Base-by-base conservation (phyloP, 2,329 filamentous ascomycete genomes). In the Beauveria australis region DNA sequence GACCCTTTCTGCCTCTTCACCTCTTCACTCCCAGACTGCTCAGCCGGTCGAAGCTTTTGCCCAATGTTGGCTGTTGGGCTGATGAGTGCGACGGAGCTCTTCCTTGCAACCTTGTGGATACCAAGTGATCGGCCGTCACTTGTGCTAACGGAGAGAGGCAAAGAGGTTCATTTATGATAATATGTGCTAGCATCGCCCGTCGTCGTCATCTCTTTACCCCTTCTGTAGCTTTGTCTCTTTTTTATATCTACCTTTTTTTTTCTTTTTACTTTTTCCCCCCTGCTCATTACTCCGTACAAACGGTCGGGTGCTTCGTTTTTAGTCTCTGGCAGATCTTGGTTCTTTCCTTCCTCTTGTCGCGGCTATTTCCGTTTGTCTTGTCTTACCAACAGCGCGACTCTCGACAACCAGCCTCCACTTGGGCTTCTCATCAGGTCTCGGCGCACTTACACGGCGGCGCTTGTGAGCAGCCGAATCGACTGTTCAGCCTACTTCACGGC, bases 81-180 rank as follows among this genome's bases (percentile, higher is more conserved):
- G 58, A 60, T 60, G 51, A 60, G 58, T 60, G 58, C 58, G 51
- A 55, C 51, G 43, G 51, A 44, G 52, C 16, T 10, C 22, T 55
- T 55, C 58, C 58, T 55, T 46, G 58, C 43, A 30, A 33, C 19
- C 6, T 14, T 49, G 58, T 60, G 58, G 58, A 41, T 60, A 53
- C 58, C 41, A 51, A 59, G n/a, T 60, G 58, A 60, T 60, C 58
- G 58, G 37, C 57, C 40, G n/a, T 22, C 51, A 33, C 46, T 60
- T 30, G 26, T 55, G 51, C 47, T 47, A 30, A 40, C 28, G n/a
- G 46, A 47, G 28, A 53, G 28, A 44, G 51, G 58, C 40, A 47
- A 18, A 53, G 28, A 44, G 33, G 58, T 47, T 60, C 58, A 60
- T 55, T 60, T 60, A 60, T 60, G 30, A 60, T 60, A 47, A 53